Conservation (phyloP, 176 grass and related monocot genomes). For the Avena eriantha region DNA sequence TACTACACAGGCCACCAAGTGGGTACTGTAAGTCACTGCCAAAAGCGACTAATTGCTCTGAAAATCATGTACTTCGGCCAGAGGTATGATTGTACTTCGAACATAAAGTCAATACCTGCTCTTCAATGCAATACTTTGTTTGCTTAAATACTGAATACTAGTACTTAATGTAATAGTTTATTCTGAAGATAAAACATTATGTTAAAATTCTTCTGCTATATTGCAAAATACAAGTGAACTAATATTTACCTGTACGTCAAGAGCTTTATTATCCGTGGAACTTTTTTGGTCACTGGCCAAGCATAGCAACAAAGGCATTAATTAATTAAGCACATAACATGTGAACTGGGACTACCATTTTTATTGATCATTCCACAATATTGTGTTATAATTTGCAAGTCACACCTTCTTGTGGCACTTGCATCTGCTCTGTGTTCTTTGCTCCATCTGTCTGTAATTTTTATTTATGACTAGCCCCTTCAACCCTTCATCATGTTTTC, state of each 20-base stretch:
- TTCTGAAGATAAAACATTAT: not conserved
- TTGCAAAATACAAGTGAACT: conserved; percentile 16
- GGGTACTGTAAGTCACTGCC: conserved; percentile 53
- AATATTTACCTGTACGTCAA: not conserved
- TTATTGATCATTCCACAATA: not conserved
- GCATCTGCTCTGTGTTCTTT: conserved; percentile 13
- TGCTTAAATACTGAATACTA: not conserved
- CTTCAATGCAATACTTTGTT: conserved; percentile 5
- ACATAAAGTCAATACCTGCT: conserved; percentile 14
- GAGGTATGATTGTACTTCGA: conserved; percentile 54
- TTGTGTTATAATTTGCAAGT: not conserved
- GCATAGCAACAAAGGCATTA: not conserved
- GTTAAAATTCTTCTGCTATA: not conserved
- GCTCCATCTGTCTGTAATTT: conserved; percentile 22
- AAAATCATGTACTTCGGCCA: conserved; percentile 93
- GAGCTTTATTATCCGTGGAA: not conserved
- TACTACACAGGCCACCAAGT: conserved; percentile 42
- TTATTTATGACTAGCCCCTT: conserved; percentile 3
- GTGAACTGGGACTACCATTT: not conserved
- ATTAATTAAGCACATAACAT: not conserved
- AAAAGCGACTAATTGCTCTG: conserved; percentile 72
- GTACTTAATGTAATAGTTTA: conserved; percentile 2
- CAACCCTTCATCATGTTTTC: not conserved
- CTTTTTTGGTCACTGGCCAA: not conserved
- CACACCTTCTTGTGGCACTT: not conserved